Conservation (phyloP, 1,284 basidiomycete species). For the Boletellus sp. region DNA sequence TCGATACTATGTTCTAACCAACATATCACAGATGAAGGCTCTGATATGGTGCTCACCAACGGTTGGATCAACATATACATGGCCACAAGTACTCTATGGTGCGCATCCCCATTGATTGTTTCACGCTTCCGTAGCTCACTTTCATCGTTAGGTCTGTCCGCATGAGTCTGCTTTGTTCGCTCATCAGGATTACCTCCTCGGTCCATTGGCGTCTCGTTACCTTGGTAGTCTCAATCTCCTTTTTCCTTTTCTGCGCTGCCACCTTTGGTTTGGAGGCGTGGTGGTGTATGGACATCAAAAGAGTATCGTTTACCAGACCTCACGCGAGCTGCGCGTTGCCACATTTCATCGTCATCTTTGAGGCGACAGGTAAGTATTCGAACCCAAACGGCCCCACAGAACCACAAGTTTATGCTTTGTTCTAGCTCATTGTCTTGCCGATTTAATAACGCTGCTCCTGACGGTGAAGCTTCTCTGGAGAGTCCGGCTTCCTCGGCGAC, state of each 20-base stretch:
- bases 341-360: slow-evolving; percentile 1
- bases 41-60: background rate
- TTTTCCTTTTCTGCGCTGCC: slow-evolving; percentile 2
- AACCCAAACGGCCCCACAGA: background rate
- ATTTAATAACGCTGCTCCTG: background rate
- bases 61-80: slow-evolving; percentile 6
- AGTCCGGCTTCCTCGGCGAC: slow-evolving; percentile 1
- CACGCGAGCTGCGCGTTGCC: slow-evolving; percentile 3
- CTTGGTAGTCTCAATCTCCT: background rate
- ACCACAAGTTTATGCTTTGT: background rate
- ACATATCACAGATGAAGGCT: background rate
- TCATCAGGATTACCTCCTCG: slow-evolving; percentile 6
- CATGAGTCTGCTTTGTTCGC: slow-evolving; percentile 14
- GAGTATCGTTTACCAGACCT: background rate
- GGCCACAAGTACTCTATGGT: slow-evolving; percentile 14
- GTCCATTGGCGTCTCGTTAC: background rate
- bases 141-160: slow-evolving; percentile 12
- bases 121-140: background rate
- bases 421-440: slow-evolving; percentile 1
- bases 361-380: slow-evolving; percentile 3
- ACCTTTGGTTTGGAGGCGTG: slow-evolving; percentile 7
- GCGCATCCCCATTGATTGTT: background rate
- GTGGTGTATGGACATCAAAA: slow-evolving; percentile 3
- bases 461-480: slow-evolving; percentile 13
- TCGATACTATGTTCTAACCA: background rate